Conservation (phyloP, 768 basidiomycete species). For the Asterophora lycoperdoides region DNA sequence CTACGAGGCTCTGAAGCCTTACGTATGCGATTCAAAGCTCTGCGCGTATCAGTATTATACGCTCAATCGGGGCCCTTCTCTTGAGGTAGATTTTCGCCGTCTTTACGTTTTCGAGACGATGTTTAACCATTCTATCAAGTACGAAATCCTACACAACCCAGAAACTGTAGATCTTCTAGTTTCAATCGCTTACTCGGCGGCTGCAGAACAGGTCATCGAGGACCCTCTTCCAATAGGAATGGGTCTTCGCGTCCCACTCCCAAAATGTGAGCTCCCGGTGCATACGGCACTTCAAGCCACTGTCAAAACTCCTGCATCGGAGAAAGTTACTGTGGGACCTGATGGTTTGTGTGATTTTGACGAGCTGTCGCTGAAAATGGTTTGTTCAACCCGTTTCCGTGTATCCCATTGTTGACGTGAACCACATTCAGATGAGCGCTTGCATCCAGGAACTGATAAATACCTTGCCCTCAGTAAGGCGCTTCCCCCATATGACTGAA, state of each 20-base stretch:
- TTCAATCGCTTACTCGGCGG: conserved; percentile 56
- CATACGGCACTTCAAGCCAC: too few relatives aligned
- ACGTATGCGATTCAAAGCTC: conserved; percentile 62
- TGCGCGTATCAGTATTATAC: conserved; percentile 70
- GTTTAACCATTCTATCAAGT: conserved; percentile 32
- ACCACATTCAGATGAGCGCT: conserved; percentile 39
- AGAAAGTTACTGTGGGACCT: conserved; percentile 10
- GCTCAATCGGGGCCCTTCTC: conserved; percentile 59
- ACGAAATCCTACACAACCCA: conserved; percentile 65
- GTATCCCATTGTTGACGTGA: conserved; percentile 1
- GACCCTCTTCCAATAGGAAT: conserved; percentile 59
- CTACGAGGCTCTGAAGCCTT: conserved; percentile 65
- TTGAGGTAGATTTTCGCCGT: conserved; percentile 44
- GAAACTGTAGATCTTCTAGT: conserved; percentile 65
- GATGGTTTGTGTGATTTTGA: conserved; percentile 55
- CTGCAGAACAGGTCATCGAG: conserved; percentile 47
- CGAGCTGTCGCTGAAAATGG: conserved; percentile 32
- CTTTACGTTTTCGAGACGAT: background rate
- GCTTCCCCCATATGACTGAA: background rate
- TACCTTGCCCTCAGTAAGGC: conserved; percentile 43
- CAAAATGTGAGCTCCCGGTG: conserved; percentile 17
- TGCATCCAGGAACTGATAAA: conserved; percentile 41
- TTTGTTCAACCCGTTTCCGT: conserved; percentile 16
- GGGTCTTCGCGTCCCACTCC: conserved; percentile 49
- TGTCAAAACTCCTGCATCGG: background rate